Conservation (phyloP, 129 eudicot genomes). For the Flaveria sonorensis region DNA sequence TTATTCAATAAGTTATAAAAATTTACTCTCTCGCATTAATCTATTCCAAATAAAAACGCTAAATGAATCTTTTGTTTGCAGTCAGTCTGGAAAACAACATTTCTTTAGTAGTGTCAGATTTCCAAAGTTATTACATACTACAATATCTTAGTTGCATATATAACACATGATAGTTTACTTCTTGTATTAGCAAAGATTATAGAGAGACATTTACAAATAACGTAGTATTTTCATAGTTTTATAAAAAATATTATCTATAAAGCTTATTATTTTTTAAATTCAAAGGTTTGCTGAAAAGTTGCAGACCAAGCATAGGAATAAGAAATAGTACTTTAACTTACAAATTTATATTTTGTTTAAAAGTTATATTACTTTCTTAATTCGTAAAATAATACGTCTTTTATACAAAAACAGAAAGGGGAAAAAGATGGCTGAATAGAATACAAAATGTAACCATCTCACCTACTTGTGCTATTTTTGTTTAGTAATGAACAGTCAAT, state of each 20-base stretch:
- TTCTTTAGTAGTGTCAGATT: background rate
- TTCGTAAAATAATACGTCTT: background rate
- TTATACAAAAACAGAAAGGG: background rate
- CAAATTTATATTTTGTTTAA: background rate
- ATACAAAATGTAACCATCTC: slow-evolving; percentile 10
- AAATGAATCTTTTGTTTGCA: no score
- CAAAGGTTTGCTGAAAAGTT: no score
- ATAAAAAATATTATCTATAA: no score
- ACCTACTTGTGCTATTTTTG: slow-evolving; percentile 2
- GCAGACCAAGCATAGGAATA: no score
- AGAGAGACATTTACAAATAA: background rate
- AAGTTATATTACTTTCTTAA: background rate
- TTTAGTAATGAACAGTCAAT: background rate
- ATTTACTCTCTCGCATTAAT: no score
- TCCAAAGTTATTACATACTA: background rate
- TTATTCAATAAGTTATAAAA: no score
- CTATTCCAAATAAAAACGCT: no score
- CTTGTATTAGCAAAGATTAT: no score
- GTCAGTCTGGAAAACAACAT: background rate
- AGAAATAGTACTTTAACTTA: no score
- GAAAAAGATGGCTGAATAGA: background rate
- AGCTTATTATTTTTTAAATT: no score
- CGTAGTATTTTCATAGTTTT: background rate
- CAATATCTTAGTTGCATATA: no score
- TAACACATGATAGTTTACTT: background rate